phyloP scores from a whole-genome alignment of 1,284 basidiomycete species.

The Agroathelia rolfsii region DNA sequence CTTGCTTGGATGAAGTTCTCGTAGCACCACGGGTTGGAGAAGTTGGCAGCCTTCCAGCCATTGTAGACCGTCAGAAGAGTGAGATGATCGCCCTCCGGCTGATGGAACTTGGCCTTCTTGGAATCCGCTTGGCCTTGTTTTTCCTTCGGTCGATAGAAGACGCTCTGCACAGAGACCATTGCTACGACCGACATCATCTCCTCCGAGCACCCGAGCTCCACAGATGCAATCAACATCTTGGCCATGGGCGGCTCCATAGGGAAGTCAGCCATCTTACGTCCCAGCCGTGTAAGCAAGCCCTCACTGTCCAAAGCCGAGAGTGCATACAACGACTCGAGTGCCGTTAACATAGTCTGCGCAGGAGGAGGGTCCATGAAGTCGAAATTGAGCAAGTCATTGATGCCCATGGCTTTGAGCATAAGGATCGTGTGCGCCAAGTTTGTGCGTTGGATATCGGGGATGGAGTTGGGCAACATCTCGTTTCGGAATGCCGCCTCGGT shows the following conservation, averaged over 20 bases:
- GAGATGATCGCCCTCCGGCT: slow-evolving; percentile 95
- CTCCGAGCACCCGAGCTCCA: slow-evolving; percentile 93
- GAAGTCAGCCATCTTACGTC: slow-evolving; percentile 99
- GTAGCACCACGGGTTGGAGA: slow-evolving; percentile 94
- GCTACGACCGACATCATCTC: slow-evolving; percentile 96
- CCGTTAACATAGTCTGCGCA: slow-evolving; percentile 90
- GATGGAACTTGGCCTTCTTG: slow-evolving; percentile 97
- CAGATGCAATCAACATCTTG: slow-evolving; percentile 98
- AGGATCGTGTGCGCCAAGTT: slow-evolving; percentile 91
- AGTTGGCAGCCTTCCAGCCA: slow-evolving; percentile 93
- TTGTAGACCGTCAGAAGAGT: slow-evolving; percentile 96
- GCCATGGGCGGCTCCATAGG: slow-evolving; percentile 95
- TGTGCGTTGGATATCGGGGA: slow-evolving; percentile 95
- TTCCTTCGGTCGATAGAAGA: slow-evolving; percentile 97
- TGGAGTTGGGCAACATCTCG: slow-evolving; percentile 97
- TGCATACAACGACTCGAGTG: slow-evolving; percentile 89
- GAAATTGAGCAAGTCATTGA: slow-evolving; percentile 96
- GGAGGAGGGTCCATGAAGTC: slow-evolving; percentile 99
- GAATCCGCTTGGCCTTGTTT: slow-evolving; percentile 98
- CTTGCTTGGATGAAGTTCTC: slow-evolving; percentile 97
- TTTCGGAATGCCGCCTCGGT: slow-evolving; percentile 97
- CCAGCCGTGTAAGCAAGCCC: slow-evolving; percentile 86
- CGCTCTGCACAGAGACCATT: slow-evolving; percentile 94
- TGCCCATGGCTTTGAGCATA: slow-evolving; percentile 96
- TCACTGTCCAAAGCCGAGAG: slow-evolving; percentile 95